Evolutionary conservation across 108 stramenopile genomes (phyloP).

Genomic region (Nitzschia palea): DNA sequence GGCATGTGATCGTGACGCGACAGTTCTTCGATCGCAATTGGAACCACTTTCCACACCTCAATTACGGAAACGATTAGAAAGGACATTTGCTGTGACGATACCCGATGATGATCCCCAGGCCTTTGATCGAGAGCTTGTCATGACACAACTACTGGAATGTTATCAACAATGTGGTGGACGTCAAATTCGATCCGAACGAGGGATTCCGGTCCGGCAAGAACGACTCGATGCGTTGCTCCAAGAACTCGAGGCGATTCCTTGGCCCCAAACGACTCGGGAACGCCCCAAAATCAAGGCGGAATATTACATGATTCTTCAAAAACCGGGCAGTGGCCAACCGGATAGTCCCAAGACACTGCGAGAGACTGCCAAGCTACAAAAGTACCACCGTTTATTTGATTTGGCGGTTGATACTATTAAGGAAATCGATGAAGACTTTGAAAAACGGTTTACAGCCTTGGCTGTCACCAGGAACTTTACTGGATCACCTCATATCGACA

Average conservation of each 20-base stretch:
- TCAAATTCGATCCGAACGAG: slow-evolving; percentile 16
- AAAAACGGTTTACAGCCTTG: slow-evolving; percentile 51
- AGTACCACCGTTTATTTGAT: slow-evolving; percentile 50
- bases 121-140: slow-evolving; percentile 44
- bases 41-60: slow-evolving; percentile 57
- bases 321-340: background rate
- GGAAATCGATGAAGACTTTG: slow-evolving; percentile 52
- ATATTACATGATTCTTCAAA: slow-evolving; percentile 61
- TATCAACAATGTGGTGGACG: slow-evolving; percentile 28
- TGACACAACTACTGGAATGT: slow-evolving; percentile 39
- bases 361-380: slow-evolving; percentile 48
- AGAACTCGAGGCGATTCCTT: slow-evolving; percentile 34
- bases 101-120: slow-evolving; percentile 21
- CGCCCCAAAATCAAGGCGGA: slow-evolving; percentile 58
- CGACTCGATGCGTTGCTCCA: slow-evolving; percentile 26
- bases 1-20: slow-evolving; percentile 61
- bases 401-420: slow-evolving; percentile 44
- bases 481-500: slow-evolving; percentile 74
- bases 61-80: slow-evolving; percentile 47
- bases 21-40: slow-evolving; percentile 57
- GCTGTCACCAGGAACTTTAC: slow-evolving; percentile 65
- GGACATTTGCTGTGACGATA: slow-evolving; percentile 43
- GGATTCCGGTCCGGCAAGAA: slow-evolving; percentile 18
- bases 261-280: slow-evolving; percentile 43
- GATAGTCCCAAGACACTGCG: slow-evolving; percentile 31